These are phyloP conservation scores for Tetrapyrgos nigripes DNA, from an alignment of 1,284 basidiomycete genomes.

Conservation along the genomic window DNA sequence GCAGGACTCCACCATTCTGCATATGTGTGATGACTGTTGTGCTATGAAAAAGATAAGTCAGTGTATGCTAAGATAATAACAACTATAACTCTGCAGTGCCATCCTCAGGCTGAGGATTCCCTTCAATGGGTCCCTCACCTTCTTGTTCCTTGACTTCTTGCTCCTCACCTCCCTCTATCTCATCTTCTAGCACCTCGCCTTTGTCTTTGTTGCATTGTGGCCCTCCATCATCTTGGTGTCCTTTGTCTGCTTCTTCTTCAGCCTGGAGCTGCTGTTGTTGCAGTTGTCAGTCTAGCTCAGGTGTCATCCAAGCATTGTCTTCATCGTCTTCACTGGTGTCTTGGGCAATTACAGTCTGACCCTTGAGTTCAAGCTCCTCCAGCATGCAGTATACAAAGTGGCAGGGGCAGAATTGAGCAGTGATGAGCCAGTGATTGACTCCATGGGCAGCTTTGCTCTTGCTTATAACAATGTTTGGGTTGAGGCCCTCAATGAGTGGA, in stretches of 20 bases:
- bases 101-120: neutral
- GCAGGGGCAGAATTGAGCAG: neutral
- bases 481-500: neutral
- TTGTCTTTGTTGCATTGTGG: too few relatives aligned
- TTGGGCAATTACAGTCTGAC: neutral
- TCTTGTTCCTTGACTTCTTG: neutral
- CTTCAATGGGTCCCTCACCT: neutral
- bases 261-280: too few relatives aligned
- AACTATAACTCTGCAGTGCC: neutral
- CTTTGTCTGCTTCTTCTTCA: too few relatives aligned
- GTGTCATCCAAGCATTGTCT: neutral
- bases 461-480: neutral
- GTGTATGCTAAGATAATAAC: neutral
- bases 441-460: neutral
- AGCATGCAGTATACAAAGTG: neutral
- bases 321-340: neutral
- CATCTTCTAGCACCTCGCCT: neutral
- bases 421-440: neutral
- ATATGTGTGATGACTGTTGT: neutral
- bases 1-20: neutral
- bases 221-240: too few relatives aligned
- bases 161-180: neutral
- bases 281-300: too few relatives aligned
- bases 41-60: neutral
- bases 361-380: neutral